Base-by-base conservation (phyloP, 73 alveolate genomes). In the Tetrahymena thermophila region DNA sequence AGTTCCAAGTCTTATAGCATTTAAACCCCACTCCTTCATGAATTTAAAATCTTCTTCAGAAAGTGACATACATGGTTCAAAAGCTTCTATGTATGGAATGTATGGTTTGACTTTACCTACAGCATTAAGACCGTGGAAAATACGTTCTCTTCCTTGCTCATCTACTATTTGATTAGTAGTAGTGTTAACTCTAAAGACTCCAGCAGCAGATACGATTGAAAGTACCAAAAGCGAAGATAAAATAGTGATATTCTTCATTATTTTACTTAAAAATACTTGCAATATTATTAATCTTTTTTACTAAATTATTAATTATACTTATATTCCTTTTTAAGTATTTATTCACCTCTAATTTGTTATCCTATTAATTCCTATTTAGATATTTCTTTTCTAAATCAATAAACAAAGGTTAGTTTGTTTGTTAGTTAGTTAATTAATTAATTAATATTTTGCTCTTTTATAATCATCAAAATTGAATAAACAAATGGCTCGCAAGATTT, bases 1-100 rank as follows among this genome's bases (percentile, higher is more conserved):
- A 35, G 93, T 96, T 9, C 96, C 96, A 34, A 94, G 96, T 94
- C 96, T 84, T 5, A 94, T 85, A 55, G 93, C 58, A 85, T 94
- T 94, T 44, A 94, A 89, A 19, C 96, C 96, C 96, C 96, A 94
- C n/a, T 35, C 58, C 35, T 40, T 35, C 55, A 94, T 85, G 35
- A 93, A 93, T 94, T 89, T 43, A n/a, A 94, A 56, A 35, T 94
- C 96, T 35, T 94, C 35, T 21, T 40, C 56, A 21, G 58, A 28
- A 14, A 94, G 31, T 1, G 96, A 94, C 96, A 89, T 93, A 34
- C 93, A 96, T 34, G 96, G 96, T 31, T 93, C 96, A 38, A 94
- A 94, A 25, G 44, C 34, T 21, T 37, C 34, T 1, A 83, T 94
- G 40, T n/a, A 85, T 28, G 96, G 96, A 93, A 94, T 89, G 42